These are phyloP conservation scores for Medicago ruthenica DNA, from an alignment of 306 rosid species.

Conservation along the genomic window DNA sequence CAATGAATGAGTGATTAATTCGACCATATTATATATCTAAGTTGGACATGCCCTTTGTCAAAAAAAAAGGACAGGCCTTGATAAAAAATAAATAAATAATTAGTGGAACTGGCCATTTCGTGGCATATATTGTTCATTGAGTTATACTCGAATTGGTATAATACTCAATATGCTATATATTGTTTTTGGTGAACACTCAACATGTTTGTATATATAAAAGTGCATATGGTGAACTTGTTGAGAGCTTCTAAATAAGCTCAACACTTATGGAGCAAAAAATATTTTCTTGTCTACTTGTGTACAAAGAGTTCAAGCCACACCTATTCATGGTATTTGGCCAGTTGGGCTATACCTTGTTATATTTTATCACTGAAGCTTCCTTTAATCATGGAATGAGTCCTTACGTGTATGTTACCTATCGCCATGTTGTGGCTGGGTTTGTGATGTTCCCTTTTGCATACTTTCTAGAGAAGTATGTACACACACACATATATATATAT, in stretches of 20 bases:
- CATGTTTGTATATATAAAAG: slow-evolving; percentile 20
- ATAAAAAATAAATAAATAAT: too few relatives aligned
- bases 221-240: slow-evolving; percentile 35
- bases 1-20: neutral
- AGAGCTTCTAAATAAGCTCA: slow-evolving; percentile 1
- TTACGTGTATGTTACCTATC: slow-evolving; percentile 73
- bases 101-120: neutral
- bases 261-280: slow-evolving; percentile 40
- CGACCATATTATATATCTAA: neutral
- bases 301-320: slow-evolving; percentile 70
- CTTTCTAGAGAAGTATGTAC: slow-evolving; percentile 68
- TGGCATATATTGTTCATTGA: neutral
- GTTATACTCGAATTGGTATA: neutral
- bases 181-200: too few relatives aligned
- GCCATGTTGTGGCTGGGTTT: slow-evolving; percentile 61
- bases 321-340: slow-evolving; percentile 62
- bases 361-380: slow-evolving; percentile 75
- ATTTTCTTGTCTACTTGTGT: slow-evolving; percentile 12
- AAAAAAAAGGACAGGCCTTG: neutral
- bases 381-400: slow-evolving; percentile 96
- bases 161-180: too few relatives aligned
- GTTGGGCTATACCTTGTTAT: slow-evolving; percentile 63
- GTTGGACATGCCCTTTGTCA: neutral
- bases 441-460: slow-evolving; percentile 78
- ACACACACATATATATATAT: too few relatives aligned